Evolutionary conservation across 2,329 filamentous ascomycete genomes (phyloP).

Genomic region (Sporothrix humicola): DNA sequence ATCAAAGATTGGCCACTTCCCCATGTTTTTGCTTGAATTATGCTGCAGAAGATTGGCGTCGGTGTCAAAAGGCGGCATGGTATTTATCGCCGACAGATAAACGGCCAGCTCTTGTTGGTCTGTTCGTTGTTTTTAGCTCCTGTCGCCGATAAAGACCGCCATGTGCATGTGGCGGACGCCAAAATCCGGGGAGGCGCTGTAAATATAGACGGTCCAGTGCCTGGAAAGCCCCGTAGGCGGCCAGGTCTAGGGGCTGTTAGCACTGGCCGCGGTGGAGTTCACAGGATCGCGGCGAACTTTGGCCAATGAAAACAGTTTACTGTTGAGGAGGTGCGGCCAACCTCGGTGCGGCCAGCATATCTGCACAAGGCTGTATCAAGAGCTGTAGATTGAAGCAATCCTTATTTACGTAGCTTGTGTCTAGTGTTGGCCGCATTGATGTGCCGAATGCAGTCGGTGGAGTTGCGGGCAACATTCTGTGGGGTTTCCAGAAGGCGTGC

Average conservation of each 20-base stretch:
- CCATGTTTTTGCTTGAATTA: background rate
- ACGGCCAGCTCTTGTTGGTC: background rate
- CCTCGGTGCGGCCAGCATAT: no score
- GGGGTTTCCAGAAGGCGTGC: no score
- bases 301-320: background rate
- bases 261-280: slow-evolving; percentile 26
- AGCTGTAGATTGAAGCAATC: no score
- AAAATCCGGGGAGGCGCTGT: background rate
- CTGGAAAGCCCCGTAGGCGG: background rate
- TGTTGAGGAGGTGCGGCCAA: background rate
- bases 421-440: no score
- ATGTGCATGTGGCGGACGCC: no score
- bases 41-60: no score
- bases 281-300: background rate
- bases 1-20: background rate
- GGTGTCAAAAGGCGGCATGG: background rate
- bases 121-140: no score
- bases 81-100: slow-evolving; percentile 10
- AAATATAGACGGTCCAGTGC: background rate
- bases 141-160: background rate
- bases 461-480: background rate
- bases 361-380: no score
- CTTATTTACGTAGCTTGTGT: no score
- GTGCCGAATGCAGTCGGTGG: background rate
- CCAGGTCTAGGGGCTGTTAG: slow-evolving; percentile 28